Base-by-base conservation (phyloP, 352 stramenopile species). In the Blastocystis sp. region DNA sequence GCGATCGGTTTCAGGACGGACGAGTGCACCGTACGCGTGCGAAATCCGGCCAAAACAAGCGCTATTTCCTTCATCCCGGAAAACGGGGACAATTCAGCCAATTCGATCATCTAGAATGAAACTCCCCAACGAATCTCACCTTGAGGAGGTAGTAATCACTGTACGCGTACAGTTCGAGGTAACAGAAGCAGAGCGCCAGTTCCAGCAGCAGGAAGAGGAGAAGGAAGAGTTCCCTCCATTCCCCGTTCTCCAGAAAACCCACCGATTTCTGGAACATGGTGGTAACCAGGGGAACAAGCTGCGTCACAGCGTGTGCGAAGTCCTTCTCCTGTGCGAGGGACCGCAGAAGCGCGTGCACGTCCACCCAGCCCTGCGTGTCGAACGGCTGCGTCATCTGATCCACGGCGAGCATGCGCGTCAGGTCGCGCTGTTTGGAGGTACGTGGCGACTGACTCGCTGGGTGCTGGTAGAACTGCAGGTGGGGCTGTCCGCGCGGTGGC, bases 151-250 rank as follows among this genome's bases (percentile, higher is more conserved):
- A 85, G 66, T 85, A 85, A 19, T 67, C 24, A 1, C 16, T 33
- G 26, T 85, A 85, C 51, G 65, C 59, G 35, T 85, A 85, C 24
- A 69, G 45, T 85, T 85, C 74, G 51, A 85, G 24, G 66, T 59
- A 85, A 26, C 37, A 67, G n/a, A 51, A 85, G 26, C 51, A 85
- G 33, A 85, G 29, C 16, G 74, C 67, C 12, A 85, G 24, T 10
- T 50, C 6, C 6, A 85, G 33, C 50, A 85, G 33, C 51, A 33
- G 41, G 31, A 26, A 55, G 2, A 67, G 6, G 29, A 85, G 37
- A 26, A 37, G n/a, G 4, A 85, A n/a, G 26, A 85, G 41, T 69
- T 29, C n/a, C 60, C 45, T 31, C 59, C 35, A 85, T 55, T 69
- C 51, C 16, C 41, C 74, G 39, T 85, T 55, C 45, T 85, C 74